Conservation (phyloP, 2,329 filamentous ascomycete genomes). For the Phyllosticta ampelicida region DNA sequence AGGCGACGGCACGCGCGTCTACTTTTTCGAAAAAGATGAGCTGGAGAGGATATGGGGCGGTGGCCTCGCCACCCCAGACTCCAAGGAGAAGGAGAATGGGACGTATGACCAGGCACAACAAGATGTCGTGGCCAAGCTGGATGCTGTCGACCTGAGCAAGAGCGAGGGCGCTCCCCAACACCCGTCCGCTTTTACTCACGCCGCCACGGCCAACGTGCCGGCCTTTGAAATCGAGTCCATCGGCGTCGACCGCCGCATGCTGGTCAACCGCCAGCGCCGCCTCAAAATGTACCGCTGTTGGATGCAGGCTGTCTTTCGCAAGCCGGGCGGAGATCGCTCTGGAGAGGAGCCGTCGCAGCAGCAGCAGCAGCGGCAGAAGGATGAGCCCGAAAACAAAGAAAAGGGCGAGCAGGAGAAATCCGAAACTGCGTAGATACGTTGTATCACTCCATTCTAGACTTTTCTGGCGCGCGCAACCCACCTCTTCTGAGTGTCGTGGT, state of each 20-base stretch:
- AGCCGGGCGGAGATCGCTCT: constrained; percentile 30
- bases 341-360: neutral
- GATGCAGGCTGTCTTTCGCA: constrained; percentile 75
- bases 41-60: constrained; percentile 68
- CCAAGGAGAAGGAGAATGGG: neutral
- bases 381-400: neutral
- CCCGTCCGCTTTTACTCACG: neutral
- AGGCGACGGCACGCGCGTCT: constrained; percentile 90
- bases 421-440: neutral
- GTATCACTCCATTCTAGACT: neutral
- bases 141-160: constrained; percentile 7
- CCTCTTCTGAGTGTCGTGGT: no score
- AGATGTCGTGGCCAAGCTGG: constrained; percentile 15
- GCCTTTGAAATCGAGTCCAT: constrained; percentile 62
- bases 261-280: constrained; percentile 83
- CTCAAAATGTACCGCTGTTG: constrained; percentile 99
- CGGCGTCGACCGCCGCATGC: constrained; percentile 74
- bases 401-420: neutral
- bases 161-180: neutral
- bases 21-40: constrained; percentile 90
- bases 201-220: constrained; percentile 19
- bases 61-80: constrained; percentile 1
- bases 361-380: neutral
- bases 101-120: no score
- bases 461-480: no score